Evolutionary conservation across 139 green algal species (phyloP).

Genomic region (Chlamydomonas schloesseri): DNA sequence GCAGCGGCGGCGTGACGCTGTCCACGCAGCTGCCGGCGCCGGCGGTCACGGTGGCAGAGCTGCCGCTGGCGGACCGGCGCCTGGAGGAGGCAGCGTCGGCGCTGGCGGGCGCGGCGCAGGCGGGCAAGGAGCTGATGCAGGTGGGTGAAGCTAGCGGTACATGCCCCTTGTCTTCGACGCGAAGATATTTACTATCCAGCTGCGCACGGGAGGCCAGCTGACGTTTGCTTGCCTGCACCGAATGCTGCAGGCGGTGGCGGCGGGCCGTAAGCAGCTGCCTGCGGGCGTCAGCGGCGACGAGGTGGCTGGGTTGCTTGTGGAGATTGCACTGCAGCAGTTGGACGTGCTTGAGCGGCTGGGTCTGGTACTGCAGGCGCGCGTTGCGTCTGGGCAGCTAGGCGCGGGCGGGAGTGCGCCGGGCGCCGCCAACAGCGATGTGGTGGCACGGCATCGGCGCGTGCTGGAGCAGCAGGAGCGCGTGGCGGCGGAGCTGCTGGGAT

Average conservation of each 20-base stretch:
- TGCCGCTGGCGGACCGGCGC: slow-evolving; percentile 7
- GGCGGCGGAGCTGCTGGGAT: slow-evolving; percentile 24
- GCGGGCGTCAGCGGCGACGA: slow-evolving; percentile 7
- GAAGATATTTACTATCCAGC: too few relatives aligned
- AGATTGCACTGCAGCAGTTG: slow-evolving; percentile 46
- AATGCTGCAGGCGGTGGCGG: neutral
- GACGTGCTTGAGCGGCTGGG: slow-evolving; percentile 43
- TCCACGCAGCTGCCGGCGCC: neutral
- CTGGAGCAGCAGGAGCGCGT: slow-evolving; percentile 41
- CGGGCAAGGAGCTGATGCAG: slow-evolving; percentile 13
- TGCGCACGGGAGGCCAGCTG: too few relatives aligned
- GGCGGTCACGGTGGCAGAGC: slow-evolving; percentile 12
- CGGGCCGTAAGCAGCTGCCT: slow-evolving; percentile 13
- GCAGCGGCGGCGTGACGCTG: neutral
- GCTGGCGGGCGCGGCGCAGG: neutral
- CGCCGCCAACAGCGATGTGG: neutral
- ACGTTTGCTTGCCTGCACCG: neutral
- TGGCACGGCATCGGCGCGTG: slow-evolving; percentile 28
- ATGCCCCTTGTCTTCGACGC: too few relatives aligned
- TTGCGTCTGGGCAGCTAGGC: slow-evolving; percentile 4
- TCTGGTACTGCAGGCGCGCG: slow-evolving; percentile 29
- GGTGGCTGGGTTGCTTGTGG: slow-evolving; percentile 43
- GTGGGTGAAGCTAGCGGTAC: neutral
- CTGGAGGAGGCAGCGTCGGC: slow-evolving; percentile 9
- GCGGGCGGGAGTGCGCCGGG: neutral